Evolutionary conservation across 106 monocot genomes (phyloP), one percentile per base, ranked within the genome.

Genomic region (Chionographis japonica): DNA sequence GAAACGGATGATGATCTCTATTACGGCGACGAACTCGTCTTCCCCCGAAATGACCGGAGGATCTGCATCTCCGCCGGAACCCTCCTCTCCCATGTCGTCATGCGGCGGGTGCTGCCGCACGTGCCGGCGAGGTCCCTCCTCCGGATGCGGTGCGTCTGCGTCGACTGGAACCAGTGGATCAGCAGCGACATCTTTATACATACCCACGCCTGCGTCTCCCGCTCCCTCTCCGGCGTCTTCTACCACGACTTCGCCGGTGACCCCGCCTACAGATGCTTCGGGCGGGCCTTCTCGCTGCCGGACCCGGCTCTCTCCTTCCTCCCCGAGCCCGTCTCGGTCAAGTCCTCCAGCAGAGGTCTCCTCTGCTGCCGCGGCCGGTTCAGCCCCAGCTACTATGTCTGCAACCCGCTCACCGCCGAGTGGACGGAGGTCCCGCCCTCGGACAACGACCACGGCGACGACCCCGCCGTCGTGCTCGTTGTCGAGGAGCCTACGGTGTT

Each of bases 361-460:
- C 61, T 84, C 61, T 62, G 66, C 66, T 57, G 73, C 75, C 46
- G 68, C 58, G 71, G 70, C 56, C 10, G 12, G 1, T 9, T 0
- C 15, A 57, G 7, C 27, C 4, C 2, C 3, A 12, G 4, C 13
- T 83, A 78, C 74, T 70, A 65, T 57, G 55, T 75, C 12, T 53
- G 53, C 68, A 79, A 84, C 64, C 84, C 84, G 6, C 2, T 63
- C 17, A 84, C 72, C 50, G 13, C 12, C 39, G 40, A 50, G 6
- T 75, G 79, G 75, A 37, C 19, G 1, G 12, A 2, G 3, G 62
- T 84, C 6, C 84, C 84, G 0, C 3, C 3, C 2, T 36, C 70
- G 14, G 10, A 67, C 51, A 6, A 9, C 43, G 12, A 50, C 16
- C 80, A 79, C 52, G 65, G 58, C 12, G 16, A 2, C 59, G 13